These are phyloP conservation scores for Rhexocercosporidium sp. DNA, from an alignment of 2,329 filamentous ascomycete genomes.

Conservation along the genomic window DNA sequence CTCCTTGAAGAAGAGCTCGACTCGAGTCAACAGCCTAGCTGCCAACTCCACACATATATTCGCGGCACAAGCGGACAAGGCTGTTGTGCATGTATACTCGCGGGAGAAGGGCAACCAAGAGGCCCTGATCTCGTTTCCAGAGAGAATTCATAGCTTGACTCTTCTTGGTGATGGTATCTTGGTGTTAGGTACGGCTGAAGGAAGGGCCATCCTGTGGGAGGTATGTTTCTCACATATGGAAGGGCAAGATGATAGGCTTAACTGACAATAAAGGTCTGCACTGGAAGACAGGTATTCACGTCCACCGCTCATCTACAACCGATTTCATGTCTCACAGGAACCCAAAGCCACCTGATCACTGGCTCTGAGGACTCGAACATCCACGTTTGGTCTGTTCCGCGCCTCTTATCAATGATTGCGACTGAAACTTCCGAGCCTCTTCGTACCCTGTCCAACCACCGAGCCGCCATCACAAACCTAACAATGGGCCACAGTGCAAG, in stretches of 20 bases:
- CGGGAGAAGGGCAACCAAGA: conserved; percentile 85
- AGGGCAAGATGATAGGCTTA: conserved; percentile 23
- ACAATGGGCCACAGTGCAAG: conserved; percentile 69
- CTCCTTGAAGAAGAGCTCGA: conserved; percentile 90
- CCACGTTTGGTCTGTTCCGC: conserved; percentile 86
- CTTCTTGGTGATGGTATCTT: conserved; percentile 73
- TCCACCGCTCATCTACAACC: conserved; percentile 79
- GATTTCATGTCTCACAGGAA: conserved; percentile 76
- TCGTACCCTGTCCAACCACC: conserved; percentile 78
- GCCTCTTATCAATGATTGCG: conserved; percentile 67
- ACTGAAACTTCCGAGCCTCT: conserved; percentile 70
- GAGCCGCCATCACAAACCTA: conserved; percentile 72
- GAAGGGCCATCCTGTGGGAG: conserved; percentile 92
- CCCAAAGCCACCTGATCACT: conserved; percentile 75
- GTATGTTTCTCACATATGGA: conserved; percentile 52
- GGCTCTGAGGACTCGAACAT: conserved; percentile 87
- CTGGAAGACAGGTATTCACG: conserved; percentile 77
- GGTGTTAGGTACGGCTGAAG: conserved; percentile 81
- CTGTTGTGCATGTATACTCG: conserved; percentile 91
- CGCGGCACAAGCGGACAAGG: conserved; percentile 88
- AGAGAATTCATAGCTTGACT: conserved; percentile 80
- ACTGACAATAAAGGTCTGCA: conserved; percentile 62
- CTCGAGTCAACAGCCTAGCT: conserved; percentile 78
- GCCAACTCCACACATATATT: conserved; percentile 85
- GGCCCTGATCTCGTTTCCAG: conserved; percentile 84